Base-by-base conservation (phyloP, 768 basidiomycete species). In the Strobilomyces echinocephalus region DNA sequence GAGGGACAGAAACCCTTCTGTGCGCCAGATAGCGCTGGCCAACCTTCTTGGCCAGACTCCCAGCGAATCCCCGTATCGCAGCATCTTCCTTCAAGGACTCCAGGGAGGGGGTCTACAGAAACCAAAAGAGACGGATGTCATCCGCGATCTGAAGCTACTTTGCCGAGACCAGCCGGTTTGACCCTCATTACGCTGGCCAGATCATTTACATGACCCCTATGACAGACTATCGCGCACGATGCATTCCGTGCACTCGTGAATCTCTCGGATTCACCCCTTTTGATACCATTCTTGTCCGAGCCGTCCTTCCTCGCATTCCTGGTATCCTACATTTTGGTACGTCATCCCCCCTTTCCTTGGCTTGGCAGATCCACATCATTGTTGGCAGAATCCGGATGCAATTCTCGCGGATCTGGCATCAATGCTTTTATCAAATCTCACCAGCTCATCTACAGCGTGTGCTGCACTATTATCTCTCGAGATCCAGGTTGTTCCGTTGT, bases 351-450 rank as follows among this genome's bases (percentile, higher is more conserved):
- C 34, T 58, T 24, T 34, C 44, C 30, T 49, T 16, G 11, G 41
- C 42, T 41, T 18, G 20, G 33, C 46, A 52, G 47, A 52, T 60
- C 57, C 33, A 10, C 47, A 54, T 55, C 53, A 52, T 52, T 26
- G 20, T 26, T 21, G 38, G 9, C 61, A 97, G 94, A 88, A 93
- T 70, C 87, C 91, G n/a, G 82, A 87, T 55, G 84, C 95, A 10
- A 83, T 87, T 53, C 85, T 97, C 26, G 92, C 93, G 33, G 95
- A 97, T 74, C 82, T 98, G 18, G 92, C 94, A 4, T 81, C 91
- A n/a, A 98, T 98, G 95, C 77, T 97, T 1, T 79, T 98, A 10
- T 95, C 94, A n/a, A 98, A 98, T 72, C 73, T 97, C 33, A 89
- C 92, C 9, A 79, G 88, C 5, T 84, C 89, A 41, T 76, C 88